These are phyloP conservation scores for Globisporangium uncinulatum DNA, from an alignment of 352 stramenopile genomes.

Conservation along the genomic window DNA sequence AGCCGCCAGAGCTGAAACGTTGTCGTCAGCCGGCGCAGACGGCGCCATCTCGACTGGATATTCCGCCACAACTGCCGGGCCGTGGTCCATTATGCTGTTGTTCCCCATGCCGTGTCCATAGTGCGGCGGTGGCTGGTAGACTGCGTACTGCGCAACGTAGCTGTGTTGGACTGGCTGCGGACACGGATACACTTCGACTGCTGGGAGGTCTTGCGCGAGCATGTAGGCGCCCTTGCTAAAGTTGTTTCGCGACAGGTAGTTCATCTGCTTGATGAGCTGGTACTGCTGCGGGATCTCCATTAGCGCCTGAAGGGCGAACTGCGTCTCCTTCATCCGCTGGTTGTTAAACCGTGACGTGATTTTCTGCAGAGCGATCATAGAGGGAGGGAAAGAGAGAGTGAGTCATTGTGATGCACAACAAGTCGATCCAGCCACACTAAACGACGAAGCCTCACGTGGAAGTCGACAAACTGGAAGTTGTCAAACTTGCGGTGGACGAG, in stretches of 20 bases:
- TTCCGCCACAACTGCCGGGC: slow-evolving; percentile 1
- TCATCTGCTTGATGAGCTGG: slow-evolving; percentile 66
- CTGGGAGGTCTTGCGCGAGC: slow-evolving; percentile 45
- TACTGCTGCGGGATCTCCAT: slow-evolving; percentile 87
- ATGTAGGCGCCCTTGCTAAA: slow-evolving; percentile 28
- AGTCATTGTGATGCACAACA: background rate
- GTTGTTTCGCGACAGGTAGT: slow-evolving; percentile 37
- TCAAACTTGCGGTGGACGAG: slow-evolving; percentile 75
- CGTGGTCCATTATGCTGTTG: background rate
- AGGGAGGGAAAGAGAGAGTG: background rate
- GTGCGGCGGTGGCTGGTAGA: slow-evolving; percentile 19
- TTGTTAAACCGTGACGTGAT: slow-evolving; percentile 38
- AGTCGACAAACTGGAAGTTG: slow-evolving; percentile 88
- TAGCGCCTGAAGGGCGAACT: slow-evolving; percentile 78
- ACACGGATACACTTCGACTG: slow-evolving; percentile 59
- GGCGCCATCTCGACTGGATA: slow-evolving; percentile 7
- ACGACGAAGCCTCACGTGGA: slow-evolving; percentile 38
- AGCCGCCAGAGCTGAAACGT: background rate
- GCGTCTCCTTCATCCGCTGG: slow-evolving; percentile 43
- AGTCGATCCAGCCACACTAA: background rate
- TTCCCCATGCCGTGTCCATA: background rate
- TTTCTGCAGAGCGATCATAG: slow-evolving; percentile 27
- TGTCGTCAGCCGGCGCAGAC: slow-evolving; percentile 12
- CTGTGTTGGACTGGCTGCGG: slow-evolving; percentile 25
- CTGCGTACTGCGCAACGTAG: slow-evolving; percentile 21